Percentiles rank a stretch among this genome's conserved stretches.
These are phyloP conservation scores for Lasiodiplodia gonubiensis DNA, from an alignment of 2,329 filamentous ascomycete genomes.

Conservation along the genomic window DNA sequence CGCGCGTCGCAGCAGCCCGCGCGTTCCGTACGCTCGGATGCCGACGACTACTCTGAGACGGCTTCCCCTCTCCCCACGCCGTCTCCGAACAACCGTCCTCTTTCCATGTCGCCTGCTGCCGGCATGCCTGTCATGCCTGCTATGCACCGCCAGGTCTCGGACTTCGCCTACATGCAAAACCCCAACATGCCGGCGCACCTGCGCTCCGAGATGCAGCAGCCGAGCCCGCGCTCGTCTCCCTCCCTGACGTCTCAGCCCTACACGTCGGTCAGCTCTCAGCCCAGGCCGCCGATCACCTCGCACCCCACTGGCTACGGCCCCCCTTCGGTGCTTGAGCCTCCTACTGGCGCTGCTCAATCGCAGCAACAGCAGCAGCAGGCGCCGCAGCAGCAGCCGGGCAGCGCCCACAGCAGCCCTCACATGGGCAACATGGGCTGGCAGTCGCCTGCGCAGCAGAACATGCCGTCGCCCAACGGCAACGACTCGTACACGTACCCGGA, in stretches of 20 bases:
- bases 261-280: constrained; percentile 59
- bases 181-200: constrained; percentile 84
- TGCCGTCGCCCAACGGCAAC: constrained; percentile 71
- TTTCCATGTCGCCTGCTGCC: constrained; percentile 79
- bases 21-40: constrained; percentile 68
- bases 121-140: constrained; percentile 73
- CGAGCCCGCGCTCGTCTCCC: constrained; percentile 69
- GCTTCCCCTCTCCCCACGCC: constrained; percentile 79
- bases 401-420: constrained; percentile 83
- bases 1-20: constrained; percentile 51
- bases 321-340: constrained; percentile 81
- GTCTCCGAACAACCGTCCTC: constrained; percentile 77
- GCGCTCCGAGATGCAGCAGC: constrained; percentile 73
- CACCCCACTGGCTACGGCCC: constrained; percentile 85
- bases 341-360: constrained; percentile 70
- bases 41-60: constrained; percentile 72
- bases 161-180: constrained; percentile 78
- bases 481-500: constrained; percentile 84
- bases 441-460: constrained; percentile 76
- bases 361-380: constrained; percentile 75
- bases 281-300: constrained; percentile 73
- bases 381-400: constrained; percentile 71
- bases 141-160: constrained; percentile 70
- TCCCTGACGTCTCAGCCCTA: constrained; percentile 68
- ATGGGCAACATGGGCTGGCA: constrained; percentile 84